These are phyloP conservation scores for Chrysoporthe deuterocubensis DNA, from an alignment of 2,329 filamentous ascomycete species.

Conservation along the genomic window DNA sequence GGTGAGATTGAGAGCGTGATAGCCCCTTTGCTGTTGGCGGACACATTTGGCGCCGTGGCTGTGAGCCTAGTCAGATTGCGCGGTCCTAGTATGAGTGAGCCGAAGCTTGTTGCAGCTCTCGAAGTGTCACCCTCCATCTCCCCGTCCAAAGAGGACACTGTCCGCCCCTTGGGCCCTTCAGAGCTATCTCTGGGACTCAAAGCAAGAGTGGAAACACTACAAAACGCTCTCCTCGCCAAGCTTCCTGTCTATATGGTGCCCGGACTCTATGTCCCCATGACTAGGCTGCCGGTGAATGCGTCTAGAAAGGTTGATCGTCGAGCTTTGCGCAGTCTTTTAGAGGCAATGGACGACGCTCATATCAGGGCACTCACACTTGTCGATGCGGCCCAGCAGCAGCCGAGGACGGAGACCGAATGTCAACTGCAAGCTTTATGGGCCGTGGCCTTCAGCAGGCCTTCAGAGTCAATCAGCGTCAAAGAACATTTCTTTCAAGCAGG, in stretches of 20 bases:
- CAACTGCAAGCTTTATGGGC: slow-evolving; percentile 42
- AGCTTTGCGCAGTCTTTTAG: background rate
- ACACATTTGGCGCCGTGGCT: background rate
- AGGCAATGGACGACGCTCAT: background rate
- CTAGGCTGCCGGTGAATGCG: slow-evolving; percentile 28
- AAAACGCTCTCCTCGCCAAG: background rate
- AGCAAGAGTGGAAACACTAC: background rate
- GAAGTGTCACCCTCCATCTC: background rate
- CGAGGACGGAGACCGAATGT: slow-evolving; percentile 37
- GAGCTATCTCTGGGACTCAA: background rate
- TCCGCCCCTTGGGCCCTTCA: background rate
- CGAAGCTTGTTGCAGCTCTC: background rate
- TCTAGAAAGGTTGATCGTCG: slow-evolving; percentile 34
- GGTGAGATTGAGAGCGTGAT: slow-evolving; percentile 29
- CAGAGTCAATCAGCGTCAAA: slow-evolving; percentile 37
- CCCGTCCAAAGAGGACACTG: background rate
- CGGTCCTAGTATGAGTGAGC: background rate
- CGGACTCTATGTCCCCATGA: slow-evolving; percentile 36
- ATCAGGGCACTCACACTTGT: background rate
- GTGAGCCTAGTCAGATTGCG: background rate
- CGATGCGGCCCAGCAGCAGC: background rate
- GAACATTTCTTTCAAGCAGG: slow-evolving; percentile 54
- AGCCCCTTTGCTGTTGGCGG: background rate
- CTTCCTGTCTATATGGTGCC: slow-evolving; percentile 24
- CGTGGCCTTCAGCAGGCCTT: slow-evolving; percentile 18